phyloP scores from a whole-genome alignment of 164 flowering plant genomes.

The Tetrastigma voinierianum region DNA sequence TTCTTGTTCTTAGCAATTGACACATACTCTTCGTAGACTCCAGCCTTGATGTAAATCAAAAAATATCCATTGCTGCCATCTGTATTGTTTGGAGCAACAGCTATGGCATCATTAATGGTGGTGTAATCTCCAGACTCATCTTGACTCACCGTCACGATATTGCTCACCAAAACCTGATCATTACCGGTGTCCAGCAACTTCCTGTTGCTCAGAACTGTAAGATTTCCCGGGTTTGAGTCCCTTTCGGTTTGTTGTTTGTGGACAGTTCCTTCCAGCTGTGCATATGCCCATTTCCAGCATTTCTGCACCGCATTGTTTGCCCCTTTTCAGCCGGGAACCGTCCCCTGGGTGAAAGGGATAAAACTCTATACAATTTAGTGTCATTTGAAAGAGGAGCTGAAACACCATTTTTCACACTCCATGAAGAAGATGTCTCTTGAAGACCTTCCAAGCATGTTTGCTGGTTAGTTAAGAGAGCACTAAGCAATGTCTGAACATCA shows the following conservation, averaged over 20 bases:
- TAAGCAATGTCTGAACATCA: constrained; percentile 34
- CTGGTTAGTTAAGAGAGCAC: constrained; percentile 43
- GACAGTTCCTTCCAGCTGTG: too few species aligned
- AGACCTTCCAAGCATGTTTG: constrained; percentile 46
- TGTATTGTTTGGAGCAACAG: constrained; percentile 57
- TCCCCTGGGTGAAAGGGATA: constrained; percentile 51
- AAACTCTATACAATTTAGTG: constrained; percentile 45
- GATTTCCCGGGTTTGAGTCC: constrained; percentile 16
- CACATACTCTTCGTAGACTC: constrained; percentile 64
- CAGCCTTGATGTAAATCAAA: constrained; percentile 52
- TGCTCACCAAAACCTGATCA: constrained; percentile 30
- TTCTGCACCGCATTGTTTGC: neutral
- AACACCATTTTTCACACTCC: constrained; percentile 34
- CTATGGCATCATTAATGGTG: constrained; percentile 51
- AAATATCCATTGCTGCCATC: constrained; percentile 43
- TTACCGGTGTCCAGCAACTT: constrained; percentile 31
- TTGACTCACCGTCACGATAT: constrained; percentile 44
- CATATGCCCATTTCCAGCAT: constrained; percentile 23
- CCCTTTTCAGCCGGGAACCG: constrained; percentile 36
- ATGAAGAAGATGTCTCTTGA: constrained; percentile 27
- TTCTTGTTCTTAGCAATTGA: constrained; percentile 46
- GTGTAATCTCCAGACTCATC: constrained; percentile 55
- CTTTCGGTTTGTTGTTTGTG: too few species aligned
- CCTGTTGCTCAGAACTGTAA: constrained; percentile 26
- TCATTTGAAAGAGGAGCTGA: constrained; percentile 33